These are phyloP conservation scores for Aegilops umbellulata DNA, from an alignment of 176 grass and related monocot species.

Conservation along the genomic window DNA sequence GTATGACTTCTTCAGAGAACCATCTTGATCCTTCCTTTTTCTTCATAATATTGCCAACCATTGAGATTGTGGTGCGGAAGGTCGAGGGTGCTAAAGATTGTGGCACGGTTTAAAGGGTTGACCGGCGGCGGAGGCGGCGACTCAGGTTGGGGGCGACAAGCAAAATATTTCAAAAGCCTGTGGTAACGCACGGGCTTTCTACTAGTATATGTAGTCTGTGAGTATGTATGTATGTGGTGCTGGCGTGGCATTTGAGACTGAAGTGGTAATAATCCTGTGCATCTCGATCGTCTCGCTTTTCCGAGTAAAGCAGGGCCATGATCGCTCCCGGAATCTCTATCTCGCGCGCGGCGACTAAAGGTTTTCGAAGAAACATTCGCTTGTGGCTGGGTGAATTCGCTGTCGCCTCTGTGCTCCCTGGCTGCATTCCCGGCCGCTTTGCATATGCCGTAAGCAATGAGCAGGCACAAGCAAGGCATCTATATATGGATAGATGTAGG, in stretches of 20 bases:
- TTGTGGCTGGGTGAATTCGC: constrained; percentile 39
- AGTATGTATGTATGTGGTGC: neutral
- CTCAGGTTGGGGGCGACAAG: no score
- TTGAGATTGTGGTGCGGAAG: no score
- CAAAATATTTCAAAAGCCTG: no score
- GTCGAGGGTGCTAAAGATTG: no score
- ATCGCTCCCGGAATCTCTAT: constrained; percentile 73
- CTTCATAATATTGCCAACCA: no score
- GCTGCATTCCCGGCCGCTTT: constrained; percentile 6
- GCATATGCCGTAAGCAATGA: constrained; percentile 27
- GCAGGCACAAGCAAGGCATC: constrained; percentile 26
- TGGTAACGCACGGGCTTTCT: no score
- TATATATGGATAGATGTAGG: constrained; percentile 21
- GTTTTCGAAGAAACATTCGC: constrained; percentile 34
- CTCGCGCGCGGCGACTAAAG: constrained; percentile 36
- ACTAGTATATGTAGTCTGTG: no score
- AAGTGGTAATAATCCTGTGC: constrained; percentile 50
- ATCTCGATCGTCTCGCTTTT: constrained; percentile 41
- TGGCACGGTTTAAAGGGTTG: no score
- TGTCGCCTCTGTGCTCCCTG: constrained; percentile 25
- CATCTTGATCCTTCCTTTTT: no score
- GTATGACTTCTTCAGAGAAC: no score
- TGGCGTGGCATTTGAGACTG: constrained; percentile 2
- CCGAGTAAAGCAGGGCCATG: constrained; percentile 47
- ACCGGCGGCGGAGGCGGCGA: no score